Conservation (phyloP, 140 eudicot species). For the Stevia rebaudiana region DNA sequence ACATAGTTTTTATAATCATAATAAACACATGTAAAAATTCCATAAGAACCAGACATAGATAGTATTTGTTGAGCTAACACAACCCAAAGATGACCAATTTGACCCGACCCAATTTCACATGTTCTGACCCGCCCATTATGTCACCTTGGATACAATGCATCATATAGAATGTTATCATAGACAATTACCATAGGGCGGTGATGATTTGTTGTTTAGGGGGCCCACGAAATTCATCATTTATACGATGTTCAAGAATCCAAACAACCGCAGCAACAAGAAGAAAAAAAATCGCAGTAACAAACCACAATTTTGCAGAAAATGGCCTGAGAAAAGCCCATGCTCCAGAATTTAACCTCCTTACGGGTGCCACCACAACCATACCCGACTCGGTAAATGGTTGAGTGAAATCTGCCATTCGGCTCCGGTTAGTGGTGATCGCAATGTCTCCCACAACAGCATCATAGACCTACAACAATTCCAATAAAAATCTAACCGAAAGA, state of each 20-base stretch:
- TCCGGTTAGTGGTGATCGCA: conserved; percentile 62
- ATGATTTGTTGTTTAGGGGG: conserved; percentile 60
- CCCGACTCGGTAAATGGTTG: conserved; percentile 84
- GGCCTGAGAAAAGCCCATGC: conserved; percentile 83
- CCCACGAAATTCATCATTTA: conserved; percentile 82
- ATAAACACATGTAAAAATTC: neutral
- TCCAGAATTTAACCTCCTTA: conserved; percentile 40
- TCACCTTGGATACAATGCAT: neutral
- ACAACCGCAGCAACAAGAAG: conserved; percentile 56
- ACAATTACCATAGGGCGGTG: conserved; percentile 58
- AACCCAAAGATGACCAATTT: neutral
- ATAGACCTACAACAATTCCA: conserved; percentile 43
- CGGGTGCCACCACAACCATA: conserved; percentile 81
- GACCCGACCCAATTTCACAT: neutral
- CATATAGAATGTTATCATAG: neutral
- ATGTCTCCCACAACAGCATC: conserved; percentile 82
- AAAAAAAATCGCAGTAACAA: conserved; percentile 48
- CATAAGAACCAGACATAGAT: neutral
- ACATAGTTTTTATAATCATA: neutral
- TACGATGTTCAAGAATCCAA: conserved; percentile 81
- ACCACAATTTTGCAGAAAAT: conserved; percentile 62
- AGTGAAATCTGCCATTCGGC: conserved; percentile 72
- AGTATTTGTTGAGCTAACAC: neutral
- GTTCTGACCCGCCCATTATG: neutral
- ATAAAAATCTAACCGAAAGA: neutral